phyloP scores from a whole-genome alignment of 202 grass and related monocot genomes.

The Setaria italica region DNA sequence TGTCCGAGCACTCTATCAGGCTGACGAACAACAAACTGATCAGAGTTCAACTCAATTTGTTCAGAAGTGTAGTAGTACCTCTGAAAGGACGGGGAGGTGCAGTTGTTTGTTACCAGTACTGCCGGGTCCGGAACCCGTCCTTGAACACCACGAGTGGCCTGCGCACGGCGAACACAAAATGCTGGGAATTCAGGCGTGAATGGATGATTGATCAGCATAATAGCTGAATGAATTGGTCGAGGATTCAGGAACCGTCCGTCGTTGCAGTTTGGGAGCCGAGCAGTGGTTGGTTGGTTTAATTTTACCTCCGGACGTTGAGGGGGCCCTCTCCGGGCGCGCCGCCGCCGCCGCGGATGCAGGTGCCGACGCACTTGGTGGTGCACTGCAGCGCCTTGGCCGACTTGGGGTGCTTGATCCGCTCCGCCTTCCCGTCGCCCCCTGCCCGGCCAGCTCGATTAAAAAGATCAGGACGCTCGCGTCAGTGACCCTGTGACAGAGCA shows the following conservation, averaged over 20 bases:
- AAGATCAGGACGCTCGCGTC: background rate
- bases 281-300: background rate
- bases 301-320: constrained; percentile 52
- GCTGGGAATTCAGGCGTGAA: no score
- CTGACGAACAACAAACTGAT: constrained; percentile 40
- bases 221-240: background rate
- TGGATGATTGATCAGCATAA: background rate
- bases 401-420: constrained; percentile 82
- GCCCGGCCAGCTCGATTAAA: background rate
- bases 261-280: background rate
- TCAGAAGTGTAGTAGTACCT: background rate
- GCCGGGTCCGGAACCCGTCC: constrained; percentile 73
- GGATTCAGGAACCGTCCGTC: background rate
- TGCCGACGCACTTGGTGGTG: constrained; percentile 84
- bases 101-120: constrained; percentile 68
- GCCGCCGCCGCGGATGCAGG: constrained; percentile 90
- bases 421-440: constrained; percentile 66
- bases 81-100: background rate
- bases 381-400: constrained; percentile 80
- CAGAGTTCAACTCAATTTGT: background rate
- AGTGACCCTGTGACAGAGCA: background rate
- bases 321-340: constrained; percentile 79
- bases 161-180: constrained; percentile 18
- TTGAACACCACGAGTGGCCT: constrained; percentile 94
- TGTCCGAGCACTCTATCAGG: constrained; percentile 84